Conservation (phyloP, 805 yeast genomes). For the Starmerella apicola region DNA sequence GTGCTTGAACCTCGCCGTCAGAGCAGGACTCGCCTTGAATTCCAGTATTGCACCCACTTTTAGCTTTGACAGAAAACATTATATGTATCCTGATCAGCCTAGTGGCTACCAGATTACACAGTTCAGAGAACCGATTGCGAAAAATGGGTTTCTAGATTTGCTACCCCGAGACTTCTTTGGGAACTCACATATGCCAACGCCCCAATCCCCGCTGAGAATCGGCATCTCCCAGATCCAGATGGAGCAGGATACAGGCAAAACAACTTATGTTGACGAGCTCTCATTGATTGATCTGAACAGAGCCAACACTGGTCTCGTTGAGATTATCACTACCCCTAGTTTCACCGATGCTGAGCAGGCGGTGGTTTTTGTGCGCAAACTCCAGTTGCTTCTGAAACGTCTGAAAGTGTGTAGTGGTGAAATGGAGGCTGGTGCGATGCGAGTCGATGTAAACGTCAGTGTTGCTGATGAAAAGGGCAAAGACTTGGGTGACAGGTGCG, state of each 20-base stretch:
- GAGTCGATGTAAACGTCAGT: constrained; percentile 91
- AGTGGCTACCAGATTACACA: constrained; percentile 93
- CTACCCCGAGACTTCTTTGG: constrained; percentile 37
- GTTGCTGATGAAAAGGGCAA: constrained; percentile 28
- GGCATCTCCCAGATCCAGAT: constrained; percentile 70
- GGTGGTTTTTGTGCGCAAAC: constrained; percentile 65
- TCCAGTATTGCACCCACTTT: constrained; percentile 45
- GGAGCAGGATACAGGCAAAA: constrained; percentile 91
- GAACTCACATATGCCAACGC: constrained; percentile 16
- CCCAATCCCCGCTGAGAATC: constrained; percentile 32
- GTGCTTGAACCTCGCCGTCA: constrained; percentile 56
- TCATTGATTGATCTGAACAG: constrained; percentile 68
- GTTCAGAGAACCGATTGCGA: constrained; percentile 66
- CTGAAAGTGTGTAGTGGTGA: constrained; percentile 76
- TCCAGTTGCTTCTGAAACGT: constrained; percentile 56
- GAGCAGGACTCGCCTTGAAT: constrained; percentile 58
- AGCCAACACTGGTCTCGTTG: constrained; percentile 75
- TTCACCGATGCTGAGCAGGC: constrained; percentile 56
- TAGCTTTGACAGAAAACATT: constrained; percentile 85
- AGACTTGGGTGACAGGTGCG: constrained; percentile 52
- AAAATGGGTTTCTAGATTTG: constrained; percentile 46
- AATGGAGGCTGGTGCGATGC: constrained; percentile 84
- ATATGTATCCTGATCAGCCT: constrained; percentile 94
- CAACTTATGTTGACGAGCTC: constrained; percentile 38
- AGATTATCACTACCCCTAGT: constrained; percentile 85